Conservation (phyloP, 352 stramenopile species). For the Sclerospora graminicola region DNA sequence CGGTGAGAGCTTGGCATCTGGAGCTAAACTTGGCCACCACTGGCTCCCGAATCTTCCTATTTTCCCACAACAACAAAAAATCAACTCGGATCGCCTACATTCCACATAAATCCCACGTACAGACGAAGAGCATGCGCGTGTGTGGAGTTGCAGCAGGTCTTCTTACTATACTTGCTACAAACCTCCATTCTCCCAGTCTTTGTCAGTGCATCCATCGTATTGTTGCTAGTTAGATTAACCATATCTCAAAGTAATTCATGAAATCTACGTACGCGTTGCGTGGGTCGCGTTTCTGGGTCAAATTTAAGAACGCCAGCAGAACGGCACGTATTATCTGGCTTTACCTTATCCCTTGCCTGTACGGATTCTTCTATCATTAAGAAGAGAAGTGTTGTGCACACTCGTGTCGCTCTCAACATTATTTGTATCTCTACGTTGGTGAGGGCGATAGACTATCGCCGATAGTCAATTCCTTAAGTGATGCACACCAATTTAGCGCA, state of each 20-base stretch:
- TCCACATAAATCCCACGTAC: constrained; percentile 21
- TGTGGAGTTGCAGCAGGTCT: constrained; percentile 74
- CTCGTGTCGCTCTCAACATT: too few relatives aligned
- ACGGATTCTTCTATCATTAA: constrained; percentile 7
- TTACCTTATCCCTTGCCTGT: constrained; percentile 18
- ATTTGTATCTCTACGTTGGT: too few relatives aligned
- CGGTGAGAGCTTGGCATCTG: constrained; percentile 39
- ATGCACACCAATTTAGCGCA: too few relatives aligned
- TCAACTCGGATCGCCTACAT: neutral
- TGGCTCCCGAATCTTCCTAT: constrained; percentile 72
- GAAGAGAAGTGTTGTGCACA: constrained; percentile 7
- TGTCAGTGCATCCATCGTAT: constrained; percentile 1
- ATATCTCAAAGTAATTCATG: neutral
- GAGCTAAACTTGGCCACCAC: constrained; percentile 66
- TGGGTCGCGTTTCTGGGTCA: constrained; percentile 41
- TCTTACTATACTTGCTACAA: constrained; percentile 72
- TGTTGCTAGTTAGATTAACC: neutral
- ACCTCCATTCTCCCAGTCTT: constrained; percentile 59
- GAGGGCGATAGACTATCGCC: too few relatives aligned
- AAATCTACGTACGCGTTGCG: constrained; percentile 41
- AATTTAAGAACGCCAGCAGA: constrained; percentile 65
- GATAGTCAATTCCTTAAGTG: too few relatives aligned
- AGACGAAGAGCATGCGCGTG: constrained; percentile 50
- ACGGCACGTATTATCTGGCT: constrained; percentile 33
- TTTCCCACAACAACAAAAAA: neutral